phyloP scores from a whole-genome alignment of 352 stramenopile species.

The Globisporangium sylvaticum region DNA sequence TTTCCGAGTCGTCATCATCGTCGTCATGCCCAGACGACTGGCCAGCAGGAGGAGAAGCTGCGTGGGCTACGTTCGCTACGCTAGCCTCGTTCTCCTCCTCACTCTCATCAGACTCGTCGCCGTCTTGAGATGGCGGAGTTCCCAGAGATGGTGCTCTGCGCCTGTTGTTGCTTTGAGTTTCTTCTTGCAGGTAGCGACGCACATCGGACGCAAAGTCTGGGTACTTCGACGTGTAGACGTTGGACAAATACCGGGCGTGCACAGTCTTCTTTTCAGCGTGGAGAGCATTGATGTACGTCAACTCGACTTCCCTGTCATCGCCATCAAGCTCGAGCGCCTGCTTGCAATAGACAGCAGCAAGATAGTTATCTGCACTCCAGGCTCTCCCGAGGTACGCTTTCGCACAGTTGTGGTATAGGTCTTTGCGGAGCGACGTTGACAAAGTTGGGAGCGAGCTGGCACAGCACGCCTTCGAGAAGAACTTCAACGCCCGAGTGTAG shows the following conservation, averaged over 20 bases:
- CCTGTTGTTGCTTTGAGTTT: neutral
- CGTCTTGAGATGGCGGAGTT: neutral
- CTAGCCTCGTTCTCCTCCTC: conserved; percentile 12
- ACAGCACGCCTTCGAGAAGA: conserved; percentile 33
- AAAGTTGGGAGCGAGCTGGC: conserved; percentile 13
- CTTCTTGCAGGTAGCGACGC: conserved; percentile 22
- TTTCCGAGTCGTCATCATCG: conserved; percentile 9
- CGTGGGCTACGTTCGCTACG: conserved; percentile 7
- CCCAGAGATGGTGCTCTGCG: neutral
- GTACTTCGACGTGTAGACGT: conserved; percentile 43
- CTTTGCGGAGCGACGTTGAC: conserved; percentile 35
- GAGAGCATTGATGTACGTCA: conserved; percentile 62
- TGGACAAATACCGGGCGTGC: conserved; percentile 39
- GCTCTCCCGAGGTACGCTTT: conserved; percentile 60
- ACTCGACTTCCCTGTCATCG: conserved; percentile 37
- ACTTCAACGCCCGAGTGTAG: conserved; percentile 36
- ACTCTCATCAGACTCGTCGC: conserved; percentile 8
- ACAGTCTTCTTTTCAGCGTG: conserved; percentile 31
- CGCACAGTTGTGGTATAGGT: conserved; percentile 54
- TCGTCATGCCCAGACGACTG: conserved; percentile 8
- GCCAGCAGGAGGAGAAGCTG: neutral
- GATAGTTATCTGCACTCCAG: conserved; percentile 67
- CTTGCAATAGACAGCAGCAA: conserved; percentile 63
- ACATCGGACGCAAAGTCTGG: conserved; percentile 47
- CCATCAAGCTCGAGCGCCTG: conserved; percentile 52